Evolutionary conservation across 176 grass and related monocot species (phyloP).

Genomic region (Elymus sibiricus): DNA sequence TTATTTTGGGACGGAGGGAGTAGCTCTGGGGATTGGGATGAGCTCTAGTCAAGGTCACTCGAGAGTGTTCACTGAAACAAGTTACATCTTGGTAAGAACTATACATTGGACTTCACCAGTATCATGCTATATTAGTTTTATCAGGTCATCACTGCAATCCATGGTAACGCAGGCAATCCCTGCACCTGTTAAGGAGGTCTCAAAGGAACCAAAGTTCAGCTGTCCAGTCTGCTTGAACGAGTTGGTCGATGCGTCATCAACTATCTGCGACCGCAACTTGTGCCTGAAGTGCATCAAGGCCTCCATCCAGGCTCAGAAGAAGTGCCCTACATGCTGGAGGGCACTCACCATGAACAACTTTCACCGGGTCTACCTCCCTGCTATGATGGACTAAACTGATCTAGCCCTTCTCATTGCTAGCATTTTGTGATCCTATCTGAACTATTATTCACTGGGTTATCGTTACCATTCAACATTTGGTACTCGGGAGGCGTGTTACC

Average conservation of each 20-base stretch:
- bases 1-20: no score
- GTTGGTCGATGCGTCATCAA: slow-evolving; percentile 56
- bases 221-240: slow-evolving; percentile 68
- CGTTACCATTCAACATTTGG: background rate
- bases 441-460: background rate
- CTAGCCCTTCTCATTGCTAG: background rate
- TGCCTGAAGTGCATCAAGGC: slow-evolving; percentile 60
- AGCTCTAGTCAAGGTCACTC: no score
- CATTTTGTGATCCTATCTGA: background rate
- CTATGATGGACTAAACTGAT: slow-evolving; percentile 18
- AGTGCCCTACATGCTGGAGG: slow-evolving; percentile 73
- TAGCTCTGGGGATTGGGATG: no score
- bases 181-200: slow-evolving; percentile 28
- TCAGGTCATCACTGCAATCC: no score
- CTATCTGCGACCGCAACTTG: slow-evolving; percentile 81
- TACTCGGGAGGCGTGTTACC: background rate
- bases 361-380: slow-evolving; percentile 72
- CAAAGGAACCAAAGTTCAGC: slow-evolving; percentile 48
- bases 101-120: no score
- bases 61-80: no score
- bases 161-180: background rate
- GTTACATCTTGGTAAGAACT: no score
- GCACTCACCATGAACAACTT: slow-evolving; percentile 39
- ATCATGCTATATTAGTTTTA: no score
- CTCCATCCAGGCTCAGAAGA: no score